Conservation (phyloP, 2,329 filamentous ascomycete species). For the Paraconiothyrium brasiliense region DNA sequence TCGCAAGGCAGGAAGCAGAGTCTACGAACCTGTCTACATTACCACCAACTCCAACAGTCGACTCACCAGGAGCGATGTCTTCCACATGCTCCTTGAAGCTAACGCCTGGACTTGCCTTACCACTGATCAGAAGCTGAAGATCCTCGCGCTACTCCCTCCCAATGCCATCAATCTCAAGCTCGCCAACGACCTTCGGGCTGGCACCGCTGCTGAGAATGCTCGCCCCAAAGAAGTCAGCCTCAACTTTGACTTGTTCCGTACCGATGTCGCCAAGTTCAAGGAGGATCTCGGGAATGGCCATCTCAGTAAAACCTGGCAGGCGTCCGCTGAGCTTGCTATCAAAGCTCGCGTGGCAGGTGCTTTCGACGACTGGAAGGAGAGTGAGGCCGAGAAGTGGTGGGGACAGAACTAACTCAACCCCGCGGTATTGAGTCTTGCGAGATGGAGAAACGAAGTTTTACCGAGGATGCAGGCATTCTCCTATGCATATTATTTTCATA, state of each 20-base stretch:
- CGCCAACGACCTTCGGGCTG: constrained; percentile 23
- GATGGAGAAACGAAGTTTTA: not conserved
- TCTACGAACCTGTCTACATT: constrained; percentile 43
- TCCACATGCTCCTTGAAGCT: constrained; percentile 44
- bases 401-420: constrained; percentile 56
- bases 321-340: constrained; percentile 63
- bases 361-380: constrained; percentile 66
- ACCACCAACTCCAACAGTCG: constrained; percentile 43
- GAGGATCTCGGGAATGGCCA: constrained; percentile 64
- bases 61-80: constrained; percentile 44
- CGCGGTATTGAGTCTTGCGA: not conserved
- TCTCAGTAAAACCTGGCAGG: constrained; percentile 66
- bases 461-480: constrained; percentile 11
- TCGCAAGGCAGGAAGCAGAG: constrained; percentile 29
- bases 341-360: constrained; percentile 61
- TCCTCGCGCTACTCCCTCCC: constrained; percentile 37
- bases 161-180: constrained; percentile 28
- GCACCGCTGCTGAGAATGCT: constrained; percentile 22
- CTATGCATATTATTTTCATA: not conserved
- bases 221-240: constrained; percentile 36
- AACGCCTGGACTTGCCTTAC: constrained; percentile 42
- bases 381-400: constrained; percentile 66
- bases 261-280: constrained; percentile 64
- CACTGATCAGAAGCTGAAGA: constrained; percentile 27
- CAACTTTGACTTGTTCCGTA: constrained; percentile 59